These are phyloP conservation scores for Neospermospora avenae DNA, from an alignment of 2,329 filamentous ascomycete genomes.

Conservation along the genomic window DNA sequence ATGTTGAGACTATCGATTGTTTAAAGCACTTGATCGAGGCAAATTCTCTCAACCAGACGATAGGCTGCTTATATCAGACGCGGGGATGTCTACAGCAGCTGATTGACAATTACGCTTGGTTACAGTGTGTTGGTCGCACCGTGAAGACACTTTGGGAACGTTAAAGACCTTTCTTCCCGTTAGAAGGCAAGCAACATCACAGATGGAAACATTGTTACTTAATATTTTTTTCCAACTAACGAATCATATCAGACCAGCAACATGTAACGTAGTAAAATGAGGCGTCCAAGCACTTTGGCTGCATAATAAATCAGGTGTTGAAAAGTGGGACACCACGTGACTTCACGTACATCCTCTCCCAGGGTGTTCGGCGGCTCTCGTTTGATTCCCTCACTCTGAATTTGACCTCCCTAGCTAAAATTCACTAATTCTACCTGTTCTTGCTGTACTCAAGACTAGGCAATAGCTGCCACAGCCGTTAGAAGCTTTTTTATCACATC, in stretches of 20 bases:
- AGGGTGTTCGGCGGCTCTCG: no score
- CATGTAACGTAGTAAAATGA: conserved; percentile 19
- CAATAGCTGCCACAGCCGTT: no score
- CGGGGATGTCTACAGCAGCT: background rate
- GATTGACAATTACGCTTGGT: background rate
- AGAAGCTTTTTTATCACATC: no score
- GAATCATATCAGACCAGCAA: background rate
- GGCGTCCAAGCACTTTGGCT: background rate
- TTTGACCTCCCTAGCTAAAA: no score
- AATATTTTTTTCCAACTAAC: background rate
- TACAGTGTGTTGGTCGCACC: conserved; percentile 1
- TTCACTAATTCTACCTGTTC: no score
- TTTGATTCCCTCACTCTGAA: no score
- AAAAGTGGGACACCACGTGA: conserved; percentile 8
- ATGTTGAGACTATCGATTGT: conserved; percentile 10
- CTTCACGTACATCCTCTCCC: no score
- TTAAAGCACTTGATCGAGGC: background rate
- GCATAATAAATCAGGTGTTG: background rate
- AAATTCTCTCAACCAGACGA: no score
- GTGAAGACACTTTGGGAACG: background rate
- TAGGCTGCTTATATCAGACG: background rate
- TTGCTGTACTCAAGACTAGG: no score
- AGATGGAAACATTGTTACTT: background rate
- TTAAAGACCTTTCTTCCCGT: background rate
- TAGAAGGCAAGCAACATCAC: background rate